Conservation (phyloP, 2,329 filamentous ascomycete species). For the Phyllosticta capitalensis region DNA sequence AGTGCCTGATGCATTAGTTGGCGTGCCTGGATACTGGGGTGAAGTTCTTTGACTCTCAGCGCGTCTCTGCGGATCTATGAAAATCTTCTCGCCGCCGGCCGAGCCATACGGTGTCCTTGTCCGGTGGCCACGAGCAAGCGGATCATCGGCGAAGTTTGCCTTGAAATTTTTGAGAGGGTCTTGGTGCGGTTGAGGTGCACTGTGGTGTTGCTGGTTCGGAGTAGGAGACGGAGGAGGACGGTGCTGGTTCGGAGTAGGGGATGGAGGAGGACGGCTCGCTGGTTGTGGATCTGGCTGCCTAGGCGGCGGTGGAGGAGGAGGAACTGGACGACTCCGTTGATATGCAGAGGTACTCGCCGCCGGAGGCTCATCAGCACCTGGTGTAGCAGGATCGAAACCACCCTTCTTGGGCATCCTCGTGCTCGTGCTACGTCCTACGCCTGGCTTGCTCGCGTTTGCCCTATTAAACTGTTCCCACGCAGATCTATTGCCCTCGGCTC, state of each 20-base stretch:
- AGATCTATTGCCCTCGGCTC: conserved; percentile 1
- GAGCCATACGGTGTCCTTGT: conserved; percentile 45
- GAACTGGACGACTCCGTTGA: conserved; percentile 20
- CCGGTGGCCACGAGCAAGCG: conserved; percentile 34
- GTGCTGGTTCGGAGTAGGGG: conserved; percentile 20
- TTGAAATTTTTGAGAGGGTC: conserved; percentile 30
- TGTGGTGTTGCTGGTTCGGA: background rate
- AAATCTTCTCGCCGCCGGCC: conserved; percentile 46
- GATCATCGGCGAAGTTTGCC: conserved; percentile 19
- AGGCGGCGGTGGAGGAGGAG: conserved; percentile 17
- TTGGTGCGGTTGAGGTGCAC: conserved; percentile 25
- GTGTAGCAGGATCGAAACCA: conserved; percentile 49
- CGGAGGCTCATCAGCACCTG: conserved; percentile 51
- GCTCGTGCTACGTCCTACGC: conserved; percentile 30
- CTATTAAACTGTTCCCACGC: conserved; percentile 12
- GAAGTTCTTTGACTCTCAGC: conserved; percentile 46
- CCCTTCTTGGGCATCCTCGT: conserved; percentile 40
- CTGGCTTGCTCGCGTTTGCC: conserved; percentile 20
- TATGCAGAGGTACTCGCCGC: conserved; percentile 44
- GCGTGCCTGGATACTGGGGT: conserved; percentile 20
- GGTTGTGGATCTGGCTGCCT: conserved; percentile 17
- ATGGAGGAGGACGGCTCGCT: conserved; percentile 18
- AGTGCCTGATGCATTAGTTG: background rate
- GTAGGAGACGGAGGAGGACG: conserved; percentile 18
- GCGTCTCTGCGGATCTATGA: conserved; percentile 43